These are phyloP conservation scores for Meira miltonrushii DNA, from an alignment of 1,284 basidiomycete genomes.

Conservation along the genomic window DNA sequence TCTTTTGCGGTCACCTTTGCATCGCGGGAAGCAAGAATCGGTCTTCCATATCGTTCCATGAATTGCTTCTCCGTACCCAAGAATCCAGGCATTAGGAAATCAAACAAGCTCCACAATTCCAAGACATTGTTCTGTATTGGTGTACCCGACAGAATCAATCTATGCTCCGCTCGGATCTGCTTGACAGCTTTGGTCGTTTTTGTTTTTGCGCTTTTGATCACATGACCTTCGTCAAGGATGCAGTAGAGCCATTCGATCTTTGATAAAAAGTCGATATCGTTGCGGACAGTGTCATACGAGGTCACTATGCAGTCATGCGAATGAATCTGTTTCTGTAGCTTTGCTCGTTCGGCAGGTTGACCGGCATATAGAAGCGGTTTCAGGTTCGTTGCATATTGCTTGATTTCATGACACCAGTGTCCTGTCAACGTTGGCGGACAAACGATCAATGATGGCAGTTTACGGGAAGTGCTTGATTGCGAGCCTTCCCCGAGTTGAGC, in stretches of 20 bases:
- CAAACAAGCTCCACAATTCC: conserved; percentile 97
- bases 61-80: conserved; percentile 90
- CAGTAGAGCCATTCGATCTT: conserved; percentile 87
- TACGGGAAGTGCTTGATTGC: conserved; percentile 70
- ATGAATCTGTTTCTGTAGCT: conserved; percentile 47
- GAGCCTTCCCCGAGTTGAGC: conserved; percentile 64
- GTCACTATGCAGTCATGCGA: conserved; percentile 78
- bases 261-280: conserved; percentile 77
- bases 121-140: conserved; percentile 99
- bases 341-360: conserved; percentile 75
- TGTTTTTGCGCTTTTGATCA: conserved; percentile 97
- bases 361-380: conserved; percentile 85
- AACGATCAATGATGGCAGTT: conserved; percentile 87
- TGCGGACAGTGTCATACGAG: conserved; percentile 94
- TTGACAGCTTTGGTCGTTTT: conserved; percentile 97
- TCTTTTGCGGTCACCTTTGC: conserved; percentile 82
- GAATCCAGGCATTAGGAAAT: conserved; percentile 99
- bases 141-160: conserved; percentile 89
- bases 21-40: conserved; percentile 89
- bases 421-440: conserved; percentile 94
- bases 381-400: conserved; percentile 83
- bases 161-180: conserved; percentile 79
- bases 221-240: conserved; percentile 94
- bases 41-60: conserved; percentile 92
- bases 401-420: conserved; percentile 97